Evolutionary conservation across 306 rosid genomes (phyloP).

Genomic region (Purshia tridentata): DNA sequence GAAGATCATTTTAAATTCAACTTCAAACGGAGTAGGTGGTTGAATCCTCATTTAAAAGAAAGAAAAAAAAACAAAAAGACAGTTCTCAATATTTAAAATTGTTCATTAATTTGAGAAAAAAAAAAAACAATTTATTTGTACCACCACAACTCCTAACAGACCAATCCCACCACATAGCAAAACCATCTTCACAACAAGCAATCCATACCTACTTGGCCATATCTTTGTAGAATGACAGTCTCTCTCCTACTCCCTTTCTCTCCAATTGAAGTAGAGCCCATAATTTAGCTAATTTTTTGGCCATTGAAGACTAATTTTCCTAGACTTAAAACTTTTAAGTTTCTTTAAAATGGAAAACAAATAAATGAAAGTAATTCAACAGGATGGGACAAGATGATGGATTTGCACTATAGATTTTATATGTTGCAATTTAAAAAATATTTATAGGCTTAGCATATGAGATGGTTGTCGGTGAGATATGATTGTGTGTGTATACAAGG

Average conservation of each 20-base stretch:
- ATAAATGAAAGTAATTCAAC: background rate
- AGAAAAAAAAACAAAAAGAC: background rate
- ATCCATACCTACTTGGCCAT: conserved; percentile 6
- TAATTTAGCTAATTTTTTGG: background rate
- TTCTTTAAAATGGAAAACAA: no score
- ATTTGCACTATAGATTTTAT: no score
- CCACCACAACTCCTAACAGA: no score
- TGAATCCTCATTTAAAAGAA: background rate
- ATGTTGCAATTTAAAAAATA: no score
- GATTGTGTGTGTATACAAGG: background rate
- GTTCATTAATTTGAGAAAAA: no score
- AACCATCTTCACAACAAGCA: no score
- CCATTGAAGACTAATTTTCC: background rate
- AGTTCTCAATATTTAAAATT: background rate
- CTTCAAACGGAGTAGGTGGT: conserved; percentile 10
- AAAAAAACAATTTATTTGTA: no score
- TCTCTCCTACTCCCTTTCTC: background rate
- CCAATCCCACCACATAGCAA: no score
- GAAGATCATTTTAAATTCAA: background rate
- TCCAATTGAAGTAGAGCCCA: background rate
- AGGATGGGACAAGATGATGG: background rate
- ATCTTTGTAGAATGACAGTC: background rate
- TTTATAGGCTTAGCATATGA: background rate
- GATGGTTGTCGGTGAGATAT: conserved; percentile 12
- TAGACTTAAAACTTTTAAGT: no score